These are phyloP conservation scores for Elongisporangium prolatum DNA, from an alignment of 352 stramenopile genomes.

Conservation along the genomic window DNA sequence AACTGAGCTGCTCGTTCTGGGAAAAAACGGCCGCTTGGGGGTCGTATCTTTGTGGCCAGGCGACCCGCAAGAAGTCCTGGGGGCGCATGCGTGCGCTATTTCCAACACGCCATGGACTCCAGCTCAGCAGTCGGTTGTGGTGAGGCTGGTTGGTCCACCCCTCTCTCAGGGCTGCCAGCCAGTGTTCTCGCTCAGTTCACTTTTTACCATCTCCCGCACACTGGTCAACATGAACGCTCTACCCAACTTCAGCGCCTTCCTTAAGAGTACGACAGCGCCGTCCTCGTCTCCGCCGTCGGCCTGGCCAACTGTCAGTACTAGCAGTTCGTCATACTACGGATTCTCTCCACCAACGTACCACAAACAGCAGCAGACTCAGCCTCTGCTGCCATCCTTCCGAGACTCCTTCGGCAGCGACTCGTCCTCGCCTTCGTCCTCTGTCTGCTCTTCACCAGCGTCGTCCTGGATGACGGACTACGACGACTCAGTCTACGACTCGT, in stretches of 20 bases:
- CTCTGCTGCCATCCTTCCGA: constrained; percentile 2
- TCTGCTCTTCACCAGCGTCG: constrained; percentile 9
- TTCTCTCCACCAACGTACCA: constrained; percentile 1
- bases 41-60: constrained; percentile 5
- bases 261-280: constrained; percentile 28
- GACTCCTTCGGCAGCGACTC: constrained; percentile 10
- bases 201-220: neutral
- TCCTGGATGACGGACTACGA: constrained; percentile 18
- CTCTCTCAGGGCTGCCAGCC: constrained; percentile 19
- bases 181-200: constrained; percentile 12
- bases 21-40: constrained; percentile 7
- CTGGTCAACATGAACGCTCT: constrained; percentile 41
- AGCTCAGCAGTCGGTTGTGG: neutral
- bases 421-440: constrained; percentile 7
- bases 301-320: constrained; percentile 13
- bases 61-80: neutral
- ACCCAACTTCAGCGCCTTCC: constrained; percentile 53
- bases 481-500: constrained; percentile 7
- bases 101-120: constrained; percentile 3
- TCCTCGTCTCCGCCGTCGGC: constrained; percentile 12
- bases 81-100: neutral
- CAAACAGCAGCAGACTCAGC: neutral
- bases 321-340: constrained; percentile 1
- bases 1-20: neutral
- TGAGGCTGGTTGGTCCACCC: neutral